These are phyloP conservation scores for Trichoderma oligosporum DNA, from an alignment of 2,329 filamentous ascomycete genomes.

Conservation along the genomic window DNA sequence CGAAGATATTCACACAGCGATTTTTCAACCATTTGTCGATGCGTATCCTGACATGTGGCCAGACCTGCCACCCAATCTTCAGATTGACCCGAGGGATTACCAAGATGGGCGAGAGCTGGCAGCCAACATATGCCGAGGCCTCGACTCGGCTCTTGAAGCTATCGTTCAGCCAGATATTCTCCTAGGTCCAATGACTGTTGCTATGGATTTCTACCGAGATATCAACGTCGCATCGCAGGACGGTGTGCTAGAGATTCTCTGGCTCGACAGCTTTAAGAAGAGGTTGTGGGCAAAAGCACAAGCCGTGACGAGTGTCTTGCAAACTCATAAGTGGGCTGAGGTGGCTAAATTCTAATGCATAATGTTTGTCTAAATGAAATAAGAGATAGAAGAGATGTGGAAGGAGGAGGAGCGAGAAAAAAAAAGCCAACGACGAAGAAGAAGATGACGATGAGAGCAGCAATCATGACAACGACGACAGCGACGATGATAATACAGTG, in stretches of 20 bases:
- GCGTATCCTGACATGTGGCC: slow-evolving; percentile 39
- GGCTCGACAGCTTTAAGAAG: slow-evolving; percentile 44
- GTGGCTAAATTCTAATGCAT: slow-evolving; percentile 29
- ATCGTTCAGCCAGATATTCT: slow-evolving; percentile 48
- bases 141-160: slow-evolving; percentile 45
- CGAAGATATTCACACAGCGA: slow-evolving; percentile 41
- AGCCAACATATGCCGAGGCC: slow-evolving; percentile 47
- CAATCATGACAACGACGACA: neutral
- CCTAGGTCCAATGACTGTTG: slow-evolving; percentile 41
- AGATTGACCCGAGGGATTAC: slow-evolving; percentile 43
- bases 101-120: slow-evolving; percentile 44
- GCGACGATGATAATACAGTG: neutral
- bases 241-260: slow-evolving; percentile 44
- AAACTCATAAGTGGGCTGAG: slow-evolving; percentile 40
- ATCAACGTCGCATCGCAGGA: slow-evolving; percentile 39
- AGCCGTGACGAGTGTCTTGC: slow-evolving; percentile 38
- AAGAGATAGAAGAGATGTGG: neutral
- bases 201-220: slow-evolving; percentile 41
- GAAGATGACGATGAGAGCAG: no score
- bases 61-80: slow-evolving; percentile 36
- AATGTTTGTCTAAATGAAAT: neutral
- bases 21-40: slow-evolving; percentile 44
- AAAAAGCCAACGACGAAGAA: neutral
- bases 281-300: slow-evolving; percentile 41
- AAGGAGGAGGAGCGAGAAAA: neutral